phyloP scores from a whole-genome alignment of 2,329 filamentous ascomycete species.

The Ophiostoma ulmi region DNA sequence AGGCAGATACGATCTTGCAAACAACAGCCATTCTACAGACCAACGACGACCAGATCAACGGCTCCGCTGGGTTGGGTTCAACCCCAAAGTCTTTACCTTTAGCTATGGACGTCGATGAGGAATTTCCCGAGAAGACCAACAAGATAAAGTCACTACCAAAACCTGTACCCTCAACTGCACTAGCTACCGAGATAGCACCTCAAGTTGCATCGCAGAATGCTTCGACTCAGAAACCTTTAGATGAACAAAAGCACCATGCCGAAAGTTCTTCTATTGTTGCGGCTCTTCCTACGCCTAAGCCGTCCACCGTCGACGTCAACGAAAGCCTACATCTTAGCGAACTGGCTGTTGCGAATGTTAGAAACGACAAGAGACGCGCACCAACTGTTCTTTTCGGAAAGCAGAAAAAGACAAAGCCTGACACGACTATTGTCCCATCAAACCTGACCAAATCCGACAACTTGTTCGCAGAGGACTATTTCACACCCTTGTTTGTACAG shows the following conservation, averaged over 20 bases:
- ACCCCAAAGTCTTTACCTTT: neutral
- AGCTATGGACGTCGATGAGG: slow-evolving; percentile 17
- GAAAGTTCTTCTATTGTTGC: slow-evolving; percentile 7
- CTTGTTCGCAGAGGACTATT: slow-evolving; percentile 57
- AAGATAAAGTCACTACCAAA: neutral
- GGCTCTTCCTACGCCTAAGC: slow-evolving; percentile 25
- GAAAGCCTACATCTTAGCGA: slow-evolving; percentile 20
- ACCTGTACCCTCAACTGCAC: neutral
- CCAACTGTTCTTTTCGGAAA: slow-evolving; percentile 29
- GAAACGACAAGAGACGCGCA: slow-evolving; percentile 24
- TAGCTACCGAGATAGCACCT: neutral
- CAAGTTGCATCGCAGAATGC: neutral
- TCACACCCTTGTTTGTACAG: slow-evolving; percentile 57
- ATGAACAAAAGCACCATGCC: neutral
- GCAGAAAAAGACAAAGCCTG: slow-evolving; percentile 45
- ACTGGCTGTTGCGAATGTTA: slow-evolving; percentile 16
- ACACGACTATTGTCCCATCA: slow-evolving; percentile 12
- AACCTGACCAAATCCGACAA: slow-evolving; percentile 53
- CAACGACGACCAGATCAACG: neutral
- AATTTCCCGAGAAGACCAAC: neutral
- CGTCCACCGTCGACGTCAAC: slow-evolving; percentile 21
- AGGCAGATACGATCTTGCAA: neutral
- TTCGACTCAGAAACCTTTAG: neutral
- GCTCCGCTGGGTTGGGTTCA: neutral
- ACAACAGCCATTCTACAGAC: neutral